Percentiles rank a stretch among this genome's conserved stretches.
Conservation (phyloP, 106 monocot genomes). For the Dendrobium chrysotoxum region DNA sequence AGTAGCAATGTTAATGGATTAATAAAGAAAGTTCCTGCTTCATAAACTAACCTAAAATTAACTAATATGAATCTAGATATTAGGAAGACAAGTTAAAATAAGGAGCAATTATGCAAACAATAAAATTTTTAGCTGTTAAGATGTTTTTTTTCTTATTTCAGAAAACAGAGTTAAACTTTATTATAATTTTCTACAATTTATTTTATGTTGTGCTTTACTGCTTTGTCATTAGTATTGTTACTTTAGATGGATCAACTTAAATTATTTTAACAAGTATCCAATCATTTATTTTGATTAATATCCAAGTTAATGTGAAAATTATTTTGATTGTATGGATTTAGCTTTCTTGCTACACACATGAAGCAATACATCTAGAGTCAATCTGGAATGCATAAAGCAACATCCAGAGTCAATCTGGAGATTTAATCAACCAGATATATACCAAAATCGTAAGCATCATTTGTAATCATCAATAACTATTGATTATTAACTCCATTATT, state of each 20-base stretch:
- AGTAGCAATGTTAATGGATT: too few relatives aligned
- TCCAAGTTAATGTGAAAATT: neutral
- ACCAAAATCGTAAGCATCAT: conserved; percentile 81
- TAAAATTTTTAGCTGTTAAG: neutral
- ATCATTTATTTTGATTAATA: neutral
- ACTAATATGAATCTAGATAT: too few relatives aligned
- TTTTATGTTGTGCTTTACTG: neutral
- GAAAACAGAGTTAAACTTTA: neutral
- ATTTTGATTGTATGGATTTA: conserved; percentile 48
- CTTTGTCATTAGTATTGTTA: neutral
- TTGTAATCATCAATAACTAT: neutral
- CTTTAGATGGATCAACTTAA: neutral
- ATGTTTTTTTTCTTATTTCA: neutral
- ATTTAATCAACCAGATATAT: conserved; percentile 89
- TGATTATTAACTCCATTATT: neutral
- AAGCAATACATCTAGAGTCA: conserved; percentile 91
- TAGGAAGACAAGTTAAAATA: too few relatives aligned
- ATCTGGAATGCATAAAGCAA: too few relatives aligned
- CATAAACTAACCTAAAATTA: too few relatives aligned
- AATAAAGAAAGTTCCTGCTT: too few relatives aligned
- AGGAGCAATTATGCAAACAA: too few relatives aligned
- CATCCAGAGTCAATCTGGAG: conserved; percentile 87
- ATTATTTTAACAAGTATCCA: neutral
- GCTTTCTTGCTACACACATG: conserved; percentile 82
- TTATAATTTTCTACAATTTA: neutral